phyloP scores from a whole-genome alignment of 2,329 filamentous ascomycete species.

The Penicillium thymicola region DNA sequence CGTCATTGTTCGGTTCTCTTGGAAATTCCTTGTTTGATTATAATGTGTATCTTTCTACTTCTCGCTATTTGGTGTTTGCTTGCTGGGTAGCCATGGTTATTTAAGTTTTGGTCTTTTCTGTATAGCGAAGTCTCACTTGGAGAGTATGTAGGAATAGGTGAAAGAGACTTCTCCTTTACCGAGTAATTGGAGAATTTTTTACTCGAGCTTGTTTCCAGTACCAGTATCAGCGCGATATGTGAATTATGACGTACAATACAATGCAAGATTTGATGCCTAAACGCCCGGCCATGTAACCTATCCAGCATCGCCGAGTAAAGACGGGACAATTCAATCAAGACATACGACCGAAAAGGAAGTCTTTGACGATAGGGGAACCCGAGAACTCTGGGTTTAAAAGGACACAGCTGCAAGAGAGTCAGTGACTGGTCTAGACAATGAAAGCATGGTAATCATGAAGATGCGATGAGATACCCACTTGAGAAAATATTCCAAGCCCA shows the following conservation, averaged over 20 bases:
- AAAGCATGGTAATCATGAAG: not conserved
- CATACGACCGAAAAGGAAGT: constrained; percentile 68
- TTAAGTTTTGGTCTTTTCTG: not conserved
- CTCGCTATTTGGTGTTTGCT: not conserved
- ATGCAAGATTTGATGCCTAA: not conserved
- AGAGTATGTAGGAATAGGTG: not conserved
- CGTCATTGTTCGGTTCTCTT: not conserved
- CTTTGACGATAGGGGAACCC: constrained; percentile 83
- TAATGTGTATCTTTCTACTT: not conserved
- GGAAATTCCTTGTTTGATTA: not conserved
- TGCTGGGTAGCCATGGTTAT: not conserved
- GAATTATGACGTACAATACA: not conserved
- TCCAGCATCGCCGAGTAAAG: not conserved
- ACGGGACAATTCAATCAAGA: constrained; percentile 17
- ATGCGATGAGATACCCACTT: constrained; percentile 60
- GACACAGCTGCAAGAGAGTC: constrained; percentile 64
- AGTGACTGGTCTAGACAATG: constrained; percentile 1
- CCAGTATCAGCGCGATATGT: not conserved
- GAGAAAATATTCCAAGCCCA: constrained; percentile 85
- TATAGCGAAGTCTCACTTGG: not conserved
- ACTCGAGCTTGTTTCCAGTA: no score
- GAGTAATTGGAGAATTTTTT: not conserved
- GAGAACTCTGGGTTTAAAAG: constrained; percentile 91
- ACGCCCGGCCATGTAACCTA: not conserved
- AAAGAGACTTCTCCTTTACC: not conserved